Evolutionary conservation across 1,284 basidiomycete species (phyloP).

Genomic region (Boletus holoroseus): DNA sequence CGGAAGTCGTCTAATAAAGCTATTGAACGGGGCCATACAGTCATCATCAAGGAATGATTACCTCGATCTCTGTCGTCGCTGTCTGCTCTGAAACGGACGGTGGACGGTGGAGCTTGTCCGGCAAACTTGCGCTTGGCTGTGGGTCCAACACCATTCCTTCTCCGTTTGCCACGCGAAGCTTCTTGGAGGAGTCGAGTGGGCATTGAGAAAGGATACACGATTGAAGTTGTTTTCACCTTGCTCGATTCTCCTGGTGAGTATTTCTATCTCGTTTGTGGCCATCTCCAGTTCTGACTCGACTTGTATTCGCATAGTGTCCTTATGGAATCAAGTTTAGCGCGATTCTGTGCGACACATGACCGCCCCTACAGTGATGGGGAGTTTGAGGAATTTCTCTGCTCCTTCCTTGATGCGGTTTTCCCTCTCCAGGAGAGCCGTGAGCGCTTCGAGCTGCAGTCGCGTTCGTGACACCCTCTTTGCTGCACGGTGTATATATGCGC

Average conservation of each 20-base stretch:
- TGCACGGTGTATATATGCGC: slow-evolving; percentile 8
- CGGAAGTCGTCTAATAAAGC: slow-evolving; percentile 58
- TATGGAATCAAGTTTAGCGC: slow-evolving; percentile 17
- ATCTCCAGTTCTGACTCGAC: slow-evolving; percentile 73
- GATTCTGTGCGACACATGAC: neutral
- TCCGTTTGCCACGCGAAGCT: slow-evolving; percentile 39
- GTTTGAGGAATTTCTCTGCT: slow-evolving; percentile 74
- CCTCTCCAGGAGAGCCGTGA: slow-evolving; percentile 61
- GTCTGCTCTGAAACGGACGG: slow-evolving; percentile 32
- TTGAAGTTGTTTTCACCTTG: slow-evolving; percentile 40
- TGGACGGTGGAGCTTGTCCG: slow-evolving; percentile 31
- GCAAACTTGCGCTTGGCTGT: slow-evolving; percentile 38
- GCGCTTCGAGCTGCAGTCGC: slow-evolving; percentile 53
- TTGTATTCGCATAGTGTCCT: slow-evolving; percentile 63
- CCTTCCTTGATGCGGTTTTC: slow-evolving; percentile 81
- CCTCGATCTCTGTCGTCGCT: slow-evolving; percentile 37
- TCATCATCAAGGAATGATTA: slow-evolving; percentile 7
- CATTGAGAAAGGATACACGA: neutral
- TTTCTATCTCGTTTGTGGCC: slow-evolving; percentile 67
- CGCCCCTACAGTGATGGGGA: slow-evolving; percentile 52
- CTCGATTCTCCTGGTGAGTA: slow-evolving; percentile 59
- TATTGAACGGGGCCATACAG: neutral
- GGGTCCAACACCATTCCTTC: slow-evolving; percentile 30
- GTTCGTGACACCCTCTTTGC: slow-evolving; percentile 4
- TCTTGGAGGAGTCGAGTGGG: slow-evolving; percentile 26